phyloP scores from a whole-genome alignment of 2,329 filamentous ascomycete genomes.

The Coniochaeta sp. region DNA sequence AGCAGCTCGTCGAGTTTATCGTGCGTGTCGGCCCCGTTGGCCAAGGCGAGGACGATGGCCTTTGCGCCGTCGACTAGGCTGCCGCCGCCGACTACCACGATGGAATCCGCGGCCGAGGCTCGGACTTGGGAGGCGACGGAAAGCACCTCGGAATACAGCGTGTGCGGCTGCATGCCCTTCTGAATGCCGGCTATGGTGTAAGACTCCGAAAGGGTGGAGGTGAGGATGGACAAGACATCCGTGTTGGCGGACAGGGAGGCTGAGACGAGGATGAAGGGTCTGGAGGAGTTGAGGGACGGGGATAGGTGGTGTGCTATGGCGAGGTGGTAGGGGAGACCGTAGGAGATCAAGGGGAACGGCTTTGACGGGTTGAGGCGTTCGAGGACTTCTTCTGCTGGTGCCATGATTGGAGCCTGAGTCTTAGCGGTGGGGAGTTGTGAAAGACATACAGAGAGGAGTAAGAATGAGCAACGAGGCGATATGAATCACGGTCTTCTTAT shows the following conservation, averaged over 20 bases:
- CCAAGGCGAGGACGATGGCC: conserved; percentile 5
- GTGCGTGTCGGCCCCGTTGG: conserved; percentile 10
- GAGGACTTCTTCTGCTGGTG: background rate
- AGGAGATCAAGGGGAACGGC: background rate
- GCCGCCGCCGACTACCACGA: conserved; percentile 12
- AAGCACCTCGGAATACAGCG: conserved; percentile 12
- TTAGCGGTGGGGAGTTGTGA: background rate
- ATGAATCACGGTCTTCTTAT: too few relatives aligned
- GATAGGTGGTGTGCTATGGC: background rate
- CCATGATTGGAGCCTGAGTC: background rate
- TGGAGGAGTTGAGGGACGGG: background rate
- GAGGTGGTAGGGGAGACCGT: background rate
- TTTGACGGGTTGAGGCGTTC: background rate
- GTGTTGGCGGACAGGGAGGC: background rate
- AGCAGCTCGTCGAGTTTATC: conserved; percentile 9
- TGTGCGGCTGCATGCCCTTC: conserved; percentile 12
- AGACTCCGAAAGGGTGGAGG: background rate
- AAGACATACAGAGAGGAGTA: background rate
- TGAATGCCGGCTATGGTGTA: conserved; percentile 6
- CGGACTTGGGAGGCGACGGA: conserved; percentile 6
- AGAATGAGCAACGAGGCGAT: too few relatives aligned
- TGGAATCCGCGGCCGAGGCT: conserved; percentile 7
- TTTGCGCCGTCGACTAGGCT: conserved; percentile 14
- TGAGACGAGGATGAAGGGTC: background rate
- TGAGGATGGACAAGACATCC: background rate